Conservation (phyloP, 441 rosid genomes). For the Sinapis alba region DNA sequence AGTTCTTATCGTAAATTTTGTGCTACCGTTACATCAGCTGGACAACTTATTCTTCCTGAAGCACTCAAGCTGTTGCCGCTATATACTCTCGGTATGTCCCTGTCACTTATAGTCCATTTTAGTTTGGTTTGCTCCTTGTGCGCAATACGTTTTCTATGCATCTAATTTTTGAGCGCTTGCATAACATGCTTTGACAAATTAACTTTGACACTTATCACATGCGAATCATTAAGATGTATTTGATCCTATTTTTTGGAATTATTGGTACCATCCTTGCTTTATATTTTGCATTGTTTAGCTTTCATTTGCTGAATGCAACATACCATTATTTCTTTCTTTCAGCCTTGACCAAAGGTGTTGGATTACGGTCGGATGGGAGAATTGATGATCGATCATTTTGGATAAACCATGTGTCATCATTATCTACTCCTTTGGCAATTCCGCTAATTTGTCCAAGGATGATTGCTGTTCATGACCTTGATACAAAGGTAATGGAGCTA, state of each 20-base stretch:
- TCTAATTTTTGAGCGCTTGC: neutral
- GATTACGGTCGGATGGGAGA: constrained; percentile 81
- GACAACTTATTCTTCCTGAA: constrained; percentile 99
- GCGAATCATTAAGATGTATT: neutral
- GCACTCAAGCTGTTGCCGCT: constrained; percentile 97
- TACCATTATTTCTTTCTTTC: constrained; percentile 26
- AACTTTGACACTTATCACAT: constrained; percentile 18
- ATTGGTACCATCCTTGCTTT: neutral
- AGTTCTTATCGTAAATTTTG: constrained; percentile 94
- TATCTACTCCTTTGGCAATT: constrained; percentile 77
- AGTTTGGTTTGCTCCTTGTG: constrained; percentile 4
- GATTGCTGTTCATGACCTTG: constrained; percentile 84
- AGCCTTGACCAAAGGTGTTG: constrained; percentile 84
- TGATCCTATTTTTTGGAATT: neutral
- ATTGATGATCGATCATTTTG: constrained; percentile 93
- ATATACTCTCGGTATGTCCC: constrained; percentile 61
- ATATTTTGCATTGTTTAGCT: neutral
- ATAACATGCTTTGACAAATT: neutral
- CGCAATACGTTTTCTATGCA: neutral
- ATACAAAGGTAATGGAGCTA: constrained; percentile 52
- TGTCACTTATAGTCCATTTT: neutral
- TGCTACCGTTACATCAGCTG: constrained; percentile 94
- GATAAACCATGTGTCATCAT: constrained; percentile 73
- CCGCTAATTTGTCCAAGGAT: constrained; percentile 94
- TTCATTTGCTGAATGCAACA: neutral